These are phyloP conservation scores for Cicer judaicum DNA, from an alignment of 306 rosid genomes.

Conservation along the genomic window DNA sequence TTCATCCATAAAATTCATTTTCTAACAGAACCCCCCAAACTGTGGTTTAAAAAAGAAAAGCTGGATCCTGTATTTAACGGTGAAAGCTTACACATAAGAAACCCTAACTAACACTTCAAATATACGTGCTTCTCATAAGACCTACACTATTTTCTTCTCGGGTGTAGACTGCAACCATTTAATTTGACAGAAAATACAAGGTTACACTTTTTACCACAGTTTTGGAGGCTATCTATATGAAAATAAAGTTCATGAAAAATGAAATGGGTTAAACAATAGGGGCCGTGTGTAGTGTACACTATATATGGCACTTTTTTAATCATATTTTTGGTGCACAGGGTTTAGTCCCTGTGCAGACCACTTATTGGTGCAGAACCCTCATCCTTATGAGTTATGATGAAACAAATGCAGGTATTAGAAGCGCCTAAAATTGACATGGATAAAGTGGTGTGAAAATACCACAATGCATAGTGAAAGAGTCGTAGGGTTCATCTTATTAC, in stretches of 20 bases:
- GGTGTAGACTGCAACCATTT: neutral
- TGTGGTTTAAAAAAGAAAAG: neutral
- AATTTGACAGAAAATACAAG: conserved; percentile 16
- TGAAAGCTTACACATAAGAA: neutral
- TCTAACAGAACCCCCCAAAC: neutral
- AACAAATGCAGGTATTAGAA: conserved; percentile 29
- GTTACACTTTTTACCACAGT: conserved; percentile 23
- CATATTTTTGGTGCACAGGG: neutral
- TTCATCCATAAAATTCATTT: neutral
- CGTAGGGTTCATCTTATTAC: conserved; percentile 2
- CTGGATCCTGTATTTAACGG: neutral
- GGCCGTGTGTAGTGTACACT: neutral
- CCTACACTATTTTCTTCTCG: neutral
- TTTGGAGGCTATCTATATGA: neutral
- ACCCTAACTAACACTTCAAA: neutral
- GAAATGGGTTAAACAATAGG: neutral
- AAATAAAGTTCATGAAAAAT: neutral
- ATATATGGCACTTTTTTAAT: too few species aligned
- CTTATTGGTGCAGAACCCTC: conserved; percentile 11
- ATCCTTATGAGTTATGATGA: conserved; percentile 21
- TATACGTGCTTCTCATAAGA: neutral
- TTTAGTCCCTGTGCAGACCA: conserved; percentile 1
- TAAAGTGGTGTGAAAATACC: conserved; percentile 22
- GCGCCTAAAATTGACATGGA: neutral
- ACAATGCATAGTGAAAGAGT: conserved; percentile 20